Conservation (phyloP, 371 early-diverging fungal species). For the Saksenaea oblongispora region DNA sequence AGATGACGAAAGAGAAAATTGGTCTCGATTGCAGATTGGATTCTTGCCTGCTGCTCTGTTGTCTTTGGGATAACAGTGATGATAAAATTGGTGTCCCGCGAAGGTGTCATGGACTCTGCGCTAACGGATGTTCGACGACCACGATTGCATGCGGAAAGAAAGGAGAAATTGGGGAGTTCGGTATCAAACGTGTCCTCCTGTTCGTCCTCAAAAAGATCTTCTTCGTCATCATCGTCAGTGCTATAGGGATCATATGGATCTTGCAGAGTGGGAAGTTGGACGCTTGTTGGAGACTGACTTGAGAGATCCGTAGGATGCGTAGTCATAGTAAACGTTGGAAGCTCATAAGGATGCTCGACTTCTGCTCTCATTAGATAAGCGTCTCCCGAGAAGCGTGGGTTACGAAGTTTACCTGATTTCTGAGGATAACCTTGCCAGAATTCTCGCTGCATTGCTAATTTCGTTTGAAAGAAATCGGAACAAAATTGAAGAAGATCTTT, state of each 20-base stretch:
- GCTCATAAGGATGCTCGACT: slow-evolving; percentile 1
- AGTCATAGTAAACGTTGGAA: background rate
- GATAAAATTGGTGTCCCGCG: slow-evolving; percentile 64
- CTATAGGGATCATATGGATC: slow-evolving; percentile 10
- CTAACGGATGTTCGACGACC: slow-evolving; percentile 89
- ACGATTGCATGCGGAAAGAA: slow-evolving; percentile 13
- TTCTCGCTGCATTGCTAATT: slow-evolving; percentile 59
- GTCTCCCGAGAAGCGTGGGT: slow-evolving; percentile 4
- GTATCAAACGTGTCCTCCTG: slow-evolving; percentile 16
- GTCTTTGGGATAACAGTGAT: slow-evolving; percentile 87
- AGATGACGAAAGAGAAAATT: slow-evolving; percentile 93
- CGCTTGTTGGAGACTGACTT: background rate
- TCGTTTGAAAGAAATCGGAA: slow-evolving; percentile 74
- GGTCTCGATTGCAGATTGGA: slow-evolving; percentile 74
- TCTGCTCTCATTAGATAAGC: background rate
- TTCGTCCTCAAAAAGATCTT: slow-evolving; percentile 18
- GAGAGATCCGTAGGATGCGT: background rate
- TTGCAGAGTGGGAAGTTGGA: slow-evolving; percentile 4
- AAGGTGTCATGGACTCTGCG: slow-evolving; percentile 95
- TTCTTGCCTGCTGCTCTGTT: slow-evolving; percentile 81
- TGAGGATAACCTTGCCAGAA: background rate
- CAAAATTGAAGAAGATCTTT: slow-evolving; percentile 83
- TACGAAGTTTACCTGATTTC: background rate
- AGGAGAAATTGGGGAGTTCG: slow-evolving; percentile 6
- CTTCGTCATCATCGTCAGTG: slow-evolving; percentile 23